These are phyloP conservation scores for Globisporangium abappressorium DNA, from an alignment of 352 stramenopile genomes.

Conservation along the genomic window DNA sequence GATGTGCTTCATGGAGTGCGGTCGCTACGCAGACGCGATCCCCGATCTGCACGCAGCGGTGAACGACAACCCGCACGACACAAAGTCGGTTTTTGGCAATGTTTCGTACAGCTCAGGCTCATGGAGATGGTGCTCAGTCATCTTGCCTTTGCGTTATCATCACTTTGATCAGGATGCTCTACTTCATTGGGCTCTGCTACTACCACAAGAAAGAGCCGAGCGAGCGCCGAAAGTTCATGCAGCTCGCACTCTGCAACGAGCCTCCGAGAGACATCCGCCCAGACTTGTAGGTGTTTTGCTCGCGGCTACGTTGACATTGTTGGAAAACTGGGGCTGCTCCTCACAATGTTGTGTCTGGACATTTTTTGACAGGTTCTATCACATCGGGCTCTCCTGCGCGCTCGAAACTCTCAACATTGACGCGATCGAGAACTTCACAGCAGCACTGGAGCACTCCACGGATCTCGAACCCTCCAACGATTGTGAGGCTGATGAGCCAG, in stretches of 20 bases:
- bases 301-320: not conserved
- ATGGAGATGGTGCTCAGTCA: not conserved
- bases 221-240: conserved; percentile 53
- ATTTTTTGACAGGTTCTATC: conserved; percentile 51
- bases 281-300: conserved; percentile 46
- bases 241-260: conserved; percentile 28
- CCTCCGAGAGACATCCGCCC: conserved; percentile 34
- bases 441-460: conserved; percentile 27
- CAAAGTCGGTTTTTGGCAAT: conserved; percentile 11
- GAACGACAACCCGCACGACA: conserved; percentile 31
- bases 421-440: conserved; percentile 72
- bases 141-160: not conserved
- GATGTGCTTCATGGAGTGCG: conserved; percentile 57
- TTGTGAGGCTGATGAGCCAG: not conserved
- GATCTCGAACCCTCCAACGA: not conserved
- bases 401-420: conserved; percentile 45
- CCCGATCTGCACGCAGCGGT: conserved; percentile 50
- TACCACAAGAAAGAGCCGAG: conserved; percentile 44
- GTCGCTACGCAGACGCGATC: conserved; percentile 43
- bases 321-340: not conserved
- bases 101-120: not conserved
- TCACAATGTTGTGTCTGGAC: not conserved
- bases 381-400: conserved; percentile 59
- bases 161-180: conserved; percentile 38
- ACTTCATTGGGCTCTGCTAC: conserved; percentile 62